Base-by-base conservation (phyloP, 2,329 filamentous ascomycete genomes). In the Diplodia mutila region DNA sequence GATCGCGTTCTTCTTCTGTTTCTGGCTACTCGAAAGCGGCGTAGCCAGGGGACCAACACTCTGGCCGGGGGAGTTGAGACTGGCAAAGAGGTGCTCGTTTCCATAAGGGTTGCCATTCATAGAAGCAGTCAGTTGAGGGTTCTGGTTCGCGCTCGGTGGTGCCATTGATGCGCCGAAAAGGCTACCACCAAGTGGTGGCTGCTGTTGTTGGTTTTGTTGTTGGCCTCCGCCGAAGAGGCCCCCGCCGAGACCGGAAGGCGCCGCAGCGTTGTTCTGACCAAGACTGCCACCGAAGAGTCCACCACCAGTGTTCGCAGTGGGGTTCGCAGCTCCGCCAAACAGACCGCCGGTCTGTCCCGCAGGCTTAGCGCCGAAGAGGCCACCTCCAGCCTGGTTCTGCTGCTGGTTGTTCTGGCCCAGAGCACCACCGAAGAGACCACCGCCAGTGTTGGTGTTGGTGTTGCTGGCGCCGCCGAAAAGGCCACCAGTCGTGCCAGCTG, bases 21-120 rank as follows among this genome's bases (percentile, higher is more conserved):
- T 94, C 78, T 89, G 90, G 66, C 85, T 87, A 70, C 89, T 90
- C 9, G 90, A 91, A 14, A 98, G 85, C 0, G 96, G 95, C 0
- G 94, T 98, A 9, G 94, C 95, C 71, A 99, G 85, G 3, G 96
- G 95, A 2, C 95, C 95, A 3, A 93, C 91, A 73, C 93, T 86
- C 63, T 93, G 78, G 78, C 85, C 81, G 80, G 91, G 80, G 75
- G 89, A 76, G 72, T 84, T 84, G 18, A 97, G 82, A 65, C 89
- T 90, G 37, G 89, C 87, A 79, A 98, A 98, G 23, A 99, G 85
- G 1, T 93, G 92, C 54, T 92, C 88, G 65, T 92, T 93, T 49
- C 95, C 95, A 75, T 97, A 99, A 0, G 96, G 94, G 64, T 91
- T 93, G n/a, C 89, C 93, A 69, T 89, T 89, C 67, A 96, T 87